A percentile compares a stretch with the other conserved stretches of the same genome.
These are phyloP conservation scores for Scytalidium lignicola DNA, from an alignment of 2,329 filamentous ascomycete species.

Conservation along the genomic window DNA sequence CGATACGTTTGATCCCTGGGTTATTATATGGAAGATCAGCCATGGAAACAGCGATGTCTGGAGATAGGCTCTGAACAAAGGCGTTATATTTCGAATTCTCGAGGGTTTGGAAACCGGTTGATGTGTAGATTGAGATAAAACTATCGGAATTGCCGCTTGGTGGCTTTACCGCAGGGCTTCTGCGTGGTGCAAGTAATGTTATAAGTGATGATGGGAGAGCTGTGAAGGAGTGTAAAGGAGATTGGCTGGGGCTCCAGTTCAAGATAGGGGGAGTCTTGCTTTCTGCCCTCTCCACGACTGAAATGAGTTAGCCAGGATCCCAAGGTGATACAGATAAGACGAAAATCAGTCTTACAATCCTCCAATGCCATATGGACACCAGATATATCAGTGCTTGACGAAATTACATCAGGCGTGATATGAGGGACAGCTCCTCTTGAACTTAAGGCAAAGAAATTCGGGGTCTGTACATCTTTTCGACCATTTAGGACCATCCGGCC, in stretches of 20 bases:
- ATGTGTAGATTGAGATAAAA: slow-evolving; percentile 74
- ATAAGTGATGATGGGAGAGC: slow-evolving; percentile 60
- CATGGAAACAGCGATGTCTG: slow-evolving; percentile 75
- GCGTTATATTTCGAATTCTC: slow-evolving; percentile 63
- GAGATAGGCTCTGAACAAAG: slow-evolving; percentile 58
- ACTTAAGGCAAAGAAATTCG: slow-evolving; percentile 72
- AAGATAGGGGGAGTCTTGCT: slow-evolving; percentile 45
- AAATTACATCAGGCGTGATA: slow-evolving; percentile 77
- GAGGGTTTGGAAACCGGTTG: slow-evolving; percentile 75
- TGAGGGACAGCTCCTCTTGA: slow-evolving; percentile 86
- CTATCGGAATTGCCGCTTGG: slow-evolving; percentile 67
- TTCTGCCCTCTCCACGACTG: slow-evolving; percentile 49
- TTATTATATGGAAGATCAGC: slow-evolving; percentile 64
- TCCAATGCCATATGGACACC: slow-evolving; percentile 81
- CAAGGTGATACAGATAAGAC: neutral
- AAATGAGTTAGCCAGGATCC: slow-evolving; percentile 4
- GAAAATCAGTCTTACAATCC: slow-evolving; percentile 65
- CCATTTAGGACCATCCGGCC: slow-evolving; percentile 49
- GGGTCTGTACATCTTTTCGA: slow-evolving; percentile 69
- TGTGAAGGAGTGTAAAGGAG: slow-evolving; percentile 70
- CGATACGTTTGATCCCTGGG: slow-evolving; percentile 65
- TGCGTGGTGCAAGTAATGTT: slow-evolving; percentile 70
- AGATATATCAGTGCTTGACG: slow-evolving; percentile 56
- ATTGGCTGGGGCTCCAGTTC: slow-evolving; percentile 29
- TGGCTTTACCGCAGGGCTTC: slow-evolving; percentile 68